Conservation (phyloP, 1,284 basidiomycete genomes). For the Leccinum fuscescens region DNA sequence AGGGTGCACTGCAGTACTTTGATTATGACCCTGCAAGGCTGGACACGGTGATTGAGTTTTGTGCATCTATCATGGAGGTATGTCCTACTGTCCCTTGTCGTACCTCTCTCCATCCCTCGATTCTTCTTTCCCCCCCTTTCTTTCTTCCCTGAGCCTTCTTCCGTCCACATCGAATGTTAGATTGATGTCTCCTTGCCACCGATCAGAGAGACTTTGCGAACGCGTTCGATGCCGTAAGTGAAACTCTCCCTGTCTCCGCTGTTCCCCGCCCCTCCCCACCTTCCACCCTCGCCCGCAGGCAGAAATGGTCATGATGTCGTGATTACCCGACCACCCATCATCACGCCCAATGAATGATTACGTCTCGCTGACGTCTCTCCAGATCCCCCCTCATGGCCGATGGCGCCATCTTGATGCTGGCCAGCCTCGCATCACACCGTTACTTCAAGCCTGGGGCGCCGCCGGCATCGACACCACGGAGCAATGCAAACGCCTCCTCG, state of each 20-base stretch:
- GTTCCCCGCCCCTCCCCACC: not conserved
- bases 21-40: constrained; percentile 80
- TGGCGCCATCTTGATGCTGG: constrained; percentile 87
- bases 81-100: constrained; percentile 5
- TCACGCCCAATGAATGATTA: constrained; percentile 2
- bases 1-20: constrained; percentile 81
- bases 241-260: constrained; percentile 1
- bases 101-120: not conserved
- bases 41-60: constrained; percentile 74
- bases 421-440: constrained; percentile 57
- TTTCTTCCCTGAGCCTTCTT: not conserved
- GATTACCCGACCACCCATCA: not conserved
- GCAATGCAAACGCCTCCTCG: constrained; percentile 72
- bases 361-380: constrained; percentile 7
- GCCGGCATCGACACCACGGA: constrained; percentile 55
- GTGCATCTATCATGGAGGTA: constrained; percentile 78
- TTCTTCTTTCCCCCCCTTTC: not conserved
- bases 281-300: constrained; percentile 11
- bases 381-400: constrained; percentile 90
- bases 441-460: constrained; percentile 55
- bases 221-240: constrained; percentile 59
- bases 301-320: not conserved
- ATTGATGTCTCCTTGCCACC: not conserved
- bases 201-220: constrained; percentile 80
- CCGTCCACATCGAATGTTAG: not conserved